phyloP scores from a whole-genome alignment of 345 rosid species.

The Syzygium jambos region DNA sequence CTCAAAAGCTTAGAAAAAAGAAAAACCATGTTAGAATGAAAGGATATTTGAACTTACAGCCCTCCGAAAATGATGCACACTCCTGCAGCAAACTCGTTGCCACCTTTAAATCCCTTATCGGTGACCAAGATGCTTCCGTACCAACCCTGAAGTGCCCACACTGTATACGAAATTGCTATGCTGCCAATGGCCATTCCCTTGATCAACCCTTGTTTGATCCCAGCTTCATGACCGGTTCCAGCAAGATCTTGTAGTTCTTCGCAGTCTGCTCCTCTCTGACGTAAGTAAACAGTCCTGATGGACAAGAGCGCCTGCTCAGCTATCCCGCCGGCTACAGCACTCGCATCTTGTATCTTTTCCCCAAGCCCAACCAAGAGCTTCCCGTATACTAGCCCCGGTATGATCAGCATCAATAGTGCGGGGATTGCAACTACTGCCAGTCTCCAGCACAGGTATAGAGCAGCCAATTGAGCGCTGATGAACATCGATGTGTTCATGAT shows the following conservation, averaged over 20 bases:
- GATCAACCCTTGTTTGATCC: slow-evolving; percentile 14
- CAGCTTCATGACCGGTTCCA: slow-evolving; percentile 5
- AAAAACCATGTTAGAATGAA: neutral
- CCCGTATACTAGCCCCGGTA: slow-evolving; percentile 8
- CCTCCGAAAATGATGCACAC: slow-evolving; percentile 8
- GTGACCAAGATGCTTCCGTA: slow-evolving; percentile 11
- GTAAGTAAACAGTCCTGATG: slow-evolving; percentile 8
- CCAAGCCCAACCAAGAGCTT: slow-evolving; percentile 5
- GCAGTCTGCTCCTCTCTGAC: slow-evolving; percentile 8
- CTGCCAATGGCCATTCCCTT: slow-evolving; percentile 19
- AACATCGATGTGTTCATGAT: slow-evolving; percentile 5
- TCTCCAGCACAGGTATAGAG: slow-evolving; percentile 9
- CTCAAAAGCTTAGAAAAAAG: neutral
- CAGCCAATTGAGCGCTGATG: slow-evolving; percentile 1
- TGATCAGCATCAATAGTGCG: neutral
- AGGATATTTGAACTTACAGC: slow-evolving; percentile 1
- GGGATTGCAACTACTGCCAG: slow-evolving; percentile 8
- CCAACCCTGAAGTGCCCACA: slow-evolving; percentile 21
- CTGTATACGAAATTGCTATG: slow-evolving; percentile 3
- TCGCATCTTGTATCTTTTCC: slow-evolving; percentile 6
- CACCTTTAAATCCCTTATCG: slow-evolving; percentile 6
- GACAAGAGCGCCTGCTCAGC: slow-evolving; percentile 5
- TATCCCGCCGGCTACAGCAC: slow-evolving; percentile 1
- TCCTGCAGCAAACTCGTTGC: slow-evolving; percentile 8
- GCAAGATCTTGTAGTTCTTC: neutral